Evolutionary conservation across 2,329 filamentous ascomycete species (phyloP).

Genomic region (Pseudogymnoascus sp.): DNA sequence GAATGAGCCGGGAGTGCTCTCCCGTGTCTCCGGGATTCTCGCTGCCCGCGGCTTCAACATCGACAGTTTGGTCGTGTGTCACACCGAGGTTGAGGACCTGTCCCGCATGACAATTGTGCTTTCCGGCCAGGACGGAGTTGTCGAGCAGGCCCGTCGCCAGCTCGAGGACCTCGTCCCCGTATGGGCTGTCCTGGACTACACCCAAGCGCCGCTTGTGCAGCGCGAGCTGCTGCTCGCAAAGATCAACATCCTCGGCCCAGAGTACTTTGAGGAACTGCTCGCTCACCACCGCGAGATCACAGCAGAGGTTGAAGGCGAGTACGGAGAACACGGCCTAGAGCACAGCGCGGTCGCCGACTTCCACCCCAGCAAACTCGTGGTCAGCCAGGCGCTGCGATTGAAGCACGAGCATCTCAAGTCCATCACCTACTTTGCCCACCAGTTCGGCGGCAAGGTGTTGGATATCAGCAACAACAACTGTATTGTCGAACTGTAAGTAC

Average conservation of each 20-base stretch:
- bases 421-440: slow-evolving; percentile 93
- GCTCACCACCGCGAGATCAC: slow-evolving; percentile 92
- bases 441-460: slow-evolving; percentile 94
- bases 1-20: slow-evolving; percentile 96
- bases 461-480: slow-evolving; percentile 98
- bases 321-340: slow-evolving; percentile 26
- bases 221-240: slow-evolving; percentile 92
- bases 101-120: slow-evolving; percentile 98
- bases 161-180: slow-evolving; percentile 95
- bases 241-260: slow-evolving; percentile 89
- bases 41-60: slow-evolving; percentile 98
- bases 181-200: slow-evolving; percentile 97
- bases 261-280: slow-evolving; percentile 96
- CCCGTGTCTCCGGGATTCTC: slow-evolving; percentile 90
- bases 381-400: slow-evolving; percentile 82
- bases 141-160: slow-evolving; percentile 92
- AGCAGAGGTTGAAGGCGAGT: slow-evolving; percentile 39
- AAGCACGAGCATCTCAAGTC: slow-evolving; percentile 97
- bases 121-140: slow-evolving; percentile 89
- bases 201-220: slow-evolving; percentile 83
- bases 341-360: slow-evolving; percentile 48
- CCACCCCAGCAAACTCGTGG: slow-evolving; percentile 78
- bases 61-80: slow-evolving; percentile 94
- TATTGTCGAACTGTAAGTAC: slow-evolving; percentile 86
- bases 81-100: slow-evolving; percentile 91